Evolutionary conservation across 106 monocot genomes (phyloP).

Genomic region (Apostasia shenzhenica): DNA sequence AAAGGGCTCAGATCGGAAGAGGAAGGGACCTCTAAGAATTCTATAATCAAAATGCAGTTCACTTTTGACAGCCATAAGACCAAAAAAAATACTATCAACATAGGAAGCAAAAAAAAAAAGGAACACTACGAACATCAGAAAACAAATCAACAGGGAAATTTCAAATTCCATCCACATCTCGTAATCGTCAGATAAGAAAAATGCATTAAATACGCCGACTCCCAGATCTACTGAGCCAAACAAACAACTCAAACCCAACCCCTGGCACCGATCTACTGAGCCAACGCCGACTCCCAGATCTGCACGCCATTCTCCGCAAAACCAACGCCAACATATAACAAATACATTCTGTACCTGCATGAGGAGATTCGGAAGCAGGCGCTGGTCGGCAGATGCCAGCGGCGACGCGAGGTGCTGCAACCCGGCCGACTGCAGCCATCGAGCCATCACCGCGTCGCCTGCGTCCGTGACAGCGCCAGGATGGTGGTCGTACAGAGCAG

Average conservation of each 20-base stretch:
- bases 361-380: conserved; percentile 41
- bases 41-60: too few species aligned
- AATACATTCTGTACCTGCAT: conserved; percentile 41
- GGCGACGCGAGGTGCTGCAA: conserved; percentile 84
- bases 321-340: not conserved
- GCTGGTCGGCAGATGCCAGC: conserved; percentile 43
- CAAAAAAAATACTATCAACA: too few species aligned
- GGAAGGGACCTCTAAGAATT: too few species aligned
- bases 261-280: not conserved
- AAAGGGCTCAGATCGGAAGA: too few species aligned
- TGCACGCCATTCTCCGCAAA: not conserved
- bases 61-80: too few species aligned
- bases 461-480: conserved; percentile 19
- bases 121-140: not conserved
- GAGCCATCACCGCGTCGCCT: conserved; percentile 65
- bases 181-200: not conserved
- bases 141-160: not conserved
- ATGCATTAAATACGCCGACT: not conserved
- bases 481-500: conserved; percentile 37
- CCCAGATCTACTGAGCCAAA: conserved; percentile 1
- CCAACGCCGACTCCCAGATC: not conserved
- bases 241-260: not conserved
- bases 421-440: conserved; percentile 89
- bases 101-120: too few species aligned
- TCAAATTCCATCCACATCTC: not conserved